These are phyloP conservation scores for Cardamine resedifolia DNA, from an alignment of 345 rosid genomes.

Conservation along the genomic window DNA sequence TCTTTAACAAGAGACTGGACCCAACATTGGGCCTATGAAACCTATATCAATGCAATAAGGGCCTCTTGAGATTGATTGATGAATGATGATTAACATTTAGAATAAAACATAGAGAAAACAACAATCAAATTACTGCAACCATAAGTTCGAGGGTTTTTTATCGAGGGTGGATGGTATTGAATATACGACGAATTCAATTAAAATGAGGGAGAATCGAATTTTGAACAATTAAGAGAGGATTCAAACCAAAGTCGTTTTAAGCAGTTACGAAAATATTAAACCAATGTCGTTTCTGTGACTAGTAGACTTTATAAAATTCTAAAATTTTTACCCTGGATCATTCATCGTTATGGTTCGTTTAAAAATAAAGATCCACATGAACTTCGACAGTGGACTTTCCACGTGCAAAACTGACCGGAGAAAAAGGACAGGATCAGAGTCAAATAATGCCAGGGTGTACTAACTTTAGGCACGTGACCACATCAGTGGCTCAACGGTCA, in stretches of 20 bases:
- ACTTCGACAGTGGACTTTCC: constrained; percentile 19
- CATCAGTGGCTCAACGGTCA: constrained; percentile 40
- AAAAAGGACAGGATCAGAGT: constrained; percentile 23
- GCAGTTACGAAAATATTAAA: not conserved
- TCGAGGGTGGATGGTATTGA: not conserved
- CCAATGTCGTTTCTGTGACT: not conserved
- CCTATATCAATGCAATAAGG: not conserved
- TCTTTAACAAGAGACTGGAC: not conserved
- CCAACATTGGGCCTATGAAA: constrained; percentile 9
- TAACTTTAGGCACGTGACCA: constrained; percentile 27
- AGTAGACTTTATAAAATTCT: not conserved
- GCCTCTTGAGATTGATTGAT: not conserved
- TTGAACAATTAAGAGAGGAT: not conserved
- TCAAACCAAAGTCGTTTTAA: not conserved
- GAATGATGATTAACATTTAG: not conserved
- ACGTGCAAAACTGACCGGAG: constrained; percentile 28
- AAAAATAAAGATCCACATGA: constrained; percentile 21
- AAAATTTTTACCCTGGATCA: not conserved
- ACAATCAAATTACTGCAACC: not conserved
- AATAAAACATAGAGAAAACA: not conserved
- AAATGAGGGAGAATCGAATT: not conserved
- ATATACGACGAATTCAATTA: not conserved
- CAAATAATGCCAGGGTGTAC: constrained; percentile 33
- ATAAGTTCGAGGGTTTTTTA: not conserved
- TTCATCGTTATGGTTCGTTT: not conserved